Evolutionary conservation across 2,329 filamentous ascomycete genomes (phyloP).

Genomic region (Waltergamsia citrina): DNA sequence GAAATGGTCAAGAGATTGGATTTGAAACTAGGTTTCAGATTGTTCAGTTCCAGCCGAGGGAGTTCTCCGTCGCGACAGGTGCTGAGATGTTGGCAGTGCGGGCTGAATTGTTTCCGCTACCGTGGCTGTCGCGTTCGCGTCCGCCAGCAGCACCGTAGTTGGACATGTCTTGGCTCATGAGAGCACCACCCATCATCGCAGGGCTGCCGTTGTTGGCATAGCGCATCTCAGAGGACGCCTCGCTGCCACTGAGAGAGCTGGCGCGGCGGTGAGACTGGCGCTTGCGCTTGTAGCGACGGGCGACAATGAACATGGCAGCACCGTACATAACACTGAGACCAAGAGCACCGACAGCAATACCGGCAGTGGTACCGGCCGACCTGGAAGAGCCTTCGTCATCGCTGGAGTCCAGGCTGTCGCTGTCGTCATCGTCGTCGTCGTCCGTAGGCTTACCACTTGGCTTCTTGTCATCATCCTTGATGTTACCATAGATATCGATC

Average conservation of each 20-base stretch:
- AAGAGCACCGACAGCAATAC: conserved; percentile 69
- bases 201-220: conserved; percentile 41
- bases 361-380: conserved; percentile 52
- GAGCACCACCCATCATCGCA: conserved; percentile 61
- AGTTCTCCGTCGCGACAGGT: conserved; percentile 89
- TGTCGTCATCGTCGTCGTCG: conserved; percentile 22
- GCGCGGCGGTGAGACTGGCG: conserved; percentile 67
- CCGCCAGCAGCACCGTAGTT: conserved; percentile 41
- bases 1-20: conserved; percentile 4
- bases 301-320: conserved; percentile 88
- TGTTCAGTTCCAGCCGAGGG: conserved; percentile 82
- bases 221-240: conserved; percentile 40
- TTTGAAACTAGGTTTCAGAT: neutral
- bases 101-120: conserved; percentile 48
- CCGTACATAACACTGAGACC: conserved; percentile 79
- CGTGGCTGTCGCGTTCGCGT: conserved; percentile 47
- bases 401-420: conserved; percentile 30
- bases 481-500: conserved; percentile 36
- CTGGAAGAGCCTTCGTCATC: conserved; percentile 42
- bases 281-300: conserved; percentile 82
- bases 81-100: conserved; percentile 68
- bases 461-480: conserved; percentile 21
- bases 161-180: conserved; percentile 47
- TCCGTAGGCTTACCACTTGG: conserved; percentile 17
- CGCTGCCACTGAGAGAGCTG: conserved; percentile 56